A percentile compares a stretch with the other conserved stretches of the same genome.
phyloP scores from a whole-genome alignment of 2,329 filamentous ascomycete genomes.

The Capronia americana region DNA sequence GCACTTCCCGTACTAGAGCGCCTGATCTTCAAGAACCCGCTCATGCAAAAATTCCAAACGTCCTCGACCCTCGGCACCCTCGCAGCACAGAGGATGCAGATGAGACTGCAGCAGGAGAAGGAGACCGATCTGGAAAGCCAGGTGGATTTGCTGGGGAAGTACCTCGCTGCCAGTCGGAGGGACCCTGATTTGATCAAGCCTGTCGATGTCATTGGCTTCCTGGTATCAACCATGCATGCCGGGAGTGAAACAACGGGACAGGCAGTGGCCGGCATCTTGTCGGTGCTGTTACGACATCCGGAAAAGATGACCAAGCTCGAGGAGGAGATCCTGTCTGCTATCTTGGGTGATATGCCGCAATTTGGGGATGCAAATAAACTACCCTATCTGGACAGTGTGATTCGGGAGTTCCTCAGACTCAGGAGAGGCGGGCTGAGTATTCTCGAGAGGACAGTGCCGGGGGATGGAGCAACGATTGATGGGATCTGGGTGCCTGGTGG shows the following conservation, averaged over 20 bases:
- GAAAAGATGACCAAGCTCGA: conserved; percentile 19
- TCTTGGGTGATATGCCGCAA: conserved; percentile 12
- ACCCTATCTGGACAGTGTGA: conserved; percentile 27
- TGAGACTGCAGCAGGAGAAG: conserved; percentile 7
- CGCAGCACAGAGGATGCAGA: conserved; percentile 17
- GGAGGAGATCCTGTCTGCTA: conserved; percentile 25
- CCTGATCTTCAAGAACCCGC: conserved; percentile 29
- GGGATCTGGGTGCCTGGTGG: conserved; percentile 28
- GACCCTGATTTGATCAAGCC: conserved; percentile 26
- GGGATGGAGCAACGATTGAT: conserved; percentile 25
- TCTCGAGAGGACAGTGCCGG: conserved; percentile 39
- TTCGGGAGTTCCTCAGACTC: conserved; percentile 29
- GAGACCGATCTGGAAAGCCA: conserved; percentile 14
- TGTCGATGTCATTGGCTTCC: conserved; percentile 22
- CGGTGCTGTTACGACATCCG: conserved; percentile 57
- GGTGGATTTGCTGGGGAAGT: conserved; percentile 74
- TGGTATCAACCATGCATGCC: conserved; percentile 33
- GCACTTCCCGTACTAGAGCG: conserved; percentile 17
- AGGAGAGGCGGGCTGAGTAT: conserved; percentile 22
- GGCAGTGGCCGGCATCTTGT: conserved; percentile 15
- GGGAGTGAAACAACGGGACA: conserved; percentile 30
- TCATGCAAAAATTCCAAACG: conserved; percentile 5
- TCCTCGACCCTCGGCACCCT: conserved; percentile 19
- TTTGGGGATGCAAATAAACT: conserved; percentile 67
- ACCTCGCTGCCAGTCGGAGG: conserved; percentile 74